Conservation (phyloP, 78 protist genomes). For the Tieghemostelium lacteum region DNA sequence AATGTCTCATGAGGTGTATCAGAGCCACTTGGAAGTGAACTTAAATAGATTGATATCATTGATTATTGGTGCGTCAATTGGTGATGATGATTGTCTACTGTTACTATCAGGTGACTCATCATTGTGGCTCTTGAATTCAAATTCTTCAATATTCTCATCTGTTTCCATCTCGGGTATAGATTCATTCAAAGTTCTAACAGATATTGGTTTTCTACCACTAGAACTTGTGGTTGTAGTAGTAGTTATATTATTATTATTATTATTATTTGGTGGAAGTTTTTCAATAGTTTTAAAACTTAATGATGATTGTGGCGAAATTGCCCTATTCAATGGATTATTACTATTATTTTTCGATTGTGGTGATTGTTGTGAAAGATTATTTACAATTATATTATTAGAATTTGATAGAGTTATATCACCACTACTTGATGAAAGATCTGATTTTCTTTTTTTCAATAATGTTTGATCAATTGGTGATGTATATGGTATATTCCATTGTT, state of each 20-base stretch:
- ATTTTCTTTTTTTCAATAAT: not conserved
- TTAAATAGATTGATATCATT: constrained; percentile 30
- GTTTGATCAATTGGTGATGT: not conserved
- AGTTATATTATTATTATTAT: not conserved
- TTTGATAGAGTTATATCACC: too few species aligned
- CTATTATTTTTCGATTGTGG: not conserved
- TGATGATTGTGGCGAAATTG: constrained; percentile 1
- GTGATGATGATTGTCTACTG: constrained; percentile 41
- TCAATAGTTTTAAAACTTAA: too few species aligned
- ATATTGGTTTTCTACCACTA: too few species aligned
- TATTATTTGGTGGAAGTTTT: not conserved
- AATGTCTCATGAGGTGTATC: constrained; percentile 42
- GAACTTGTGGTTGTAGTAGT: not conserved
- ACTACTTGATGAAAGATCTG: constrained; percentile 3
- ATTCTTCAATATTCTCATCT: constrained; percentile 56
- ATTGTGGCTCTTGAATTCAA: constrained; percentile 13
- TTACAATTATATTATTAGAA: too few species aligned
- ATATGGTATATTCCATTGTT: not conserved
- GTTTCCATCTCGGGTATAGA: constrained; percentile 62
- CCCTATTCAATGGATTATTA: not conserved
- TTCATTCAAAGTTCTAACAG: too few species aligned
- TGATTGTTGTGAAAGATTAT: constrained; percentile 4
- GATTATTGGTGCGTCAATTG: constrained; percentile 47
- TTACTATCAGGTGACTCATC: constrained; percentile 40
- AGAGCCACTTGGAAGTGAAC: not conserved